Evolutionary conservation across 2,329 filamentous ascomycete genomes (phyloP), one percentile per base, ranked within the genome.

Genomic region (Myriangium duriaei): DNA sequence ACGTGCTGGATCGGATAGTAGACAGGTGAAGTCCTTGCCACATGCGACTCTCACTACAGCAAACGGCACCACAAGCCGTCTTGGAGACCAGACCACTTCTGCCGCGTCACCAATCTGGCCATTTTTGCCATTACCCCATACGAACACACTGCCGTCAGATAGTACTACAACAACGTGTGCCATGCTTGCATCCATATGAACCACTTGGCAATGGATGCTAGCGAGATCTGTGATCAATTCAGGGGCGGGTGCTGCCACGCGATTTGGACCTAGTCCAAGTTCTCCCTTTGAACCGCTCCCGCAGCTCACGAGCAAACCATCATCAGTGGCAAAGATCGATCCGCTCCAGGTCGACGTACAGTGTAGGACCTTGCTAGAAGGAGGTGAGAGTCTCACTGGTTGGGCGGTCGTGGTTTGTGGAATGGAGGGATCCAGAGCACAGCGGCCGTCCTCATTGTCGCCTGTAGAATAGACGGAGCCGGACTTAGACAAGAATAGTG

Each of bases 71-170:
- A 72, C 56, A 14, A 93, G 68, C 56, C 67, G 76, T 7, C 71
- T 64, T 4, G 85, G 85, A 11, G 51, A 52, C 59, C 71, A 68
- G 2, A 79, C 54, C 17, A 76, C 47, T 4, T 61, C 64, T 17
- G 62, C 60, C 0, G 70, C 69, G 30, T 64, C 58, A 1, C 86
- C 87, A 1, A 93, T 62, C 55, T 98, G 88, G 0, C 83, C 83
- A 53, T 94, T 91, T 15, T 85, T 72, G 11, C 81, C 79, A 49
- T 76, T 83, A 0, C 91, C 91, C 88, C 88, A 96, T 2, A 85
- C 87, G 54, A 81, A 93, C 1, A 79, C 77, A 11, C 81, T 69
- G 0, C 87, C 88, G 52, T 81, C 79, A 30, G 71, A 71, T 3
- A 93, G 60, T 0, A 95, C 71, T 2, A 65, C 74, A 11, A 92